Conservation (phyloP, 306 rosid genomes). For the Inga oerstediana region DNA sequence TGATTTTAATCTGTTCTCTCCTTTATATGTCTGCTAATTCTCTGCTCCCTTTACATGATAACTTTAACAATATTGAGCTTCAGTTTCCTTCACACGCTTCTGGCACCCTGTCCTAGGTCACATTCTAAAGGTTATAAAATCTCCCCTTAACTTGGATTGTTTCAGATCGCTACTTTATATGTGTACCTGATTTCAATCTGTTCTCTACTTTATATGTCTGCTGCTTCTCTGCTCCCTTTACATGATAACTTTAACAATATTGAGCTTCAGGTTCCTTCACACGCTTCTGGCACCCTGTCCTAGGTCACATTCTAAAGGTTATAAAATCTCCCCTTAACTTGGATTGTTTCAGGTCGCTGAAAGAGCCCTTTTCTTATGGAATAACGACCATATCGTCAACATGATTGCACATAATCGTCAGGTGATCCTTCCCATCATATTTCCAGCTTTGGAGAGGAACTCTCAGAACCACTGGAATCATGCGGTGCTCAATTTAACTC, state of each 20-base stretch:
- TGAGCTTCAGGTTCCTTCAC: constrained; percentile 16
- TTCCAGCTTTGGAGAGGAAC: constrained; percentile 85
- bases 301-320: constrained; percentile 7
- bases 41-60: not conserved
- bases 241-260: not conserved
- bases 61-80: not conserved
- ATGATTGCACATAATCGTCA: constrained; percentile 85
- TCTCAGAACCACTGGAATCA: constrained; percentile 86
- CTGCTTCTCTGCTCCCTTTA: not conserved
- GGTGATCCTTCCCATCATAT: constrained; percentile 75
- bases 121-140: not conserved
- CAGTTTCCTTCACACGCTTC: constrained; percentile 25
- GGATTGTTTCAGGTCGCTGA: constrained; percentile 82
- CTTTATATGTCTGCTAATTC: constrained; percentile 14
- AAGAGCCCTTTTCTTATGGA: constrained; percentile 97
- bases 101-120: not conserved
- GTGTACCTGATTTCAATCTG: not conserved
- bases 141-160: constrained; percentile 13
- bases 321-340: not conserved
- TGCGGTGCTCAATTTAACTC: constrained; percentile 80
- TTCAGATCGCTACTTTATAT: constrained; percentile 64
- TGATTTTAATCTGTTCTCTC: not conserved
- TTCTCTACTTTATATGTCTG: constrained; percentile 22
- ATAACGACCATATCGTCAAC: constrained; percentile 82
- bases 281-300: constrained; percentile 4